A percentile compares a stretch with the other conserved stretches of the same genome.
Conservation (phyloP, 768 basidiomycete genomes). For the Royoungia palumana region DNA sequence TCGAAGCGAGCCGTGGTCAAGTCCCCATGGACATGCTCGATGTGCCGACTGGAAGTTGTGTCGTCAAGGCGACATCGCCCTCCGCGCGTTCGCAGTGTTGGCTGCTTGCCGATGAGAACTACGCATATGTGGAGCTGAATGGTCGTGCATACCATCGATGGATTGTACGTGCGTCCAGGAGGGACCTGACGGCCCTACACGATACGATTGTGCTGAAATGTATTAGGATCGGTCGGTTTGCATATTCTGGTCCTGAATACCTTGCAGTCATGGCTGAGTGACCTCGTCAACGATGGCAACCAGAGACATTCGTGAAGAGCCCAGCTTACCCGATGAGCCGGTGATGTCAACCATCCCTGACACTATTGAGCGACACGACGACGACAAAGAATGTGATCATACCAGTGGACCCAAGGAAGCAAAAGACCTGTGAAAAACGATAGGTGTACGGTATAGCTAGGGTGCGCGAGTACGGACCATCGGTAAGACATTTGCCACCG, state of each 20-base stretch:
- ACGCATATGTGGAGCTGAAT: not conserved
- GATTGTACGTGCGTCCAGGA: not conserved
- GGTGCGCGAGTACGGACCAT: not conserved
- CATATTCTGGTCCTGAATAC: constrained; percentile 1
- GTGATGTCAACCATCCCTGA: constrained; percentile 10
- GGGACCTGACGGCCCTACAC: constrained; percentile 13
- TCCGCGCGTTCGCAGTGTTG: not conserved
- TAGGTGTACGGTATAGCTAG: not conserved
- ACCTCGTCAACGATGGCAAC: not conserved
- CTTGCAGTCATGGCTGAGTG: constrained; percentile 12
- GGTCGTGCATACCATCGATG: not conserved
- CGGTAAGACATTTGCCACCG: constrained; percentile 10
- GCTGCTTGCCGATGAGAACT: not conserved
- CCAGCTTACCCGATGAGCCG: constrained; percentile 4
- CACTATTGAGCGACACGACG: not conserved
- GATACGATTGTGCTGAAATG: constrained; percentile 14
- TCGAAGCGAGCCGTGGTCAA: not conserved
- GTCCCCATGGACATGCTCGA: not conserved
- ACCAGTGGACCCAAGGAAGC: constrained; percentile 7
- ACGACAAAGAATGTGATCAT: not conserved
- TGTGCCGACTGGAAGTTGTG: not conserved
- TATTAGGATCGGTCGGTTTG: not conserved
- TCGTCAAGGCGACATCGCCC: constrained; percentile 1
- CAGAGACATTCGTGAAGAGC: not conserved
- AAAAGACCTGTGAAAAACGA: constrained; percentile 4